Base-by-base conservation (phyloP, 768 basidiomycete genomes). In the Suillus placidus region DNA sequence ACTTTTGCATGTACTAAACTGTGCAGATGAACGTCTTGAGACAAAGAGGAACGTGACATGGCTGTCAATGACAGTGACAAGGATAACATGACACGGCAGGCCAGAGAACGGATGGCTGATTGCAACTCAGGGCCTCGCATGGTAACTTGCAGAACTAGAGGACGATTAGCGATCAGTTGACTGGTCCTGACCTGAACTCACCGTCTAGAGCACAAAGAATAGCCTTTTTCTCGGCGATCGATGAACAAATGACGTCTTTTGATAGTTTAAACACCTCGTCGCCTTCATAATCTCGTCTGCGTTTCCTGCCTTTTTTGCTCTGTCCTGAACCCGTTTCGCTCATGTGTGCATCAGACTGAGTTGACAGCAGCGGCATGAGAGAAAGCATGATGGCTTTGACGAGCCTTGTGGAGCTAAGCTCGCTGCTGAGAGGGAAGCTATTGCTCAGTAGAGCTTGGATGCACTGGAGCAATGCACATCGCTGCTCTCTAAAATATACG, bases 271-370 rank as follows among this genome's bases (percentile, higher is more conserved):
- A 87, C 6, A 90, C 78, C 70, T 90, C 91, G 62, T 92, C 92
- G 12, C 87, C 91, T 75, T 94, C 91, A 68, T 88, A 93, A 14
- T 83, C 88, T 26, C 87, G 84, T 23, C 84, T 82, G 55, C 89
- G 81, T 73, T 92, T 94, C 74, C 87, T 93, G 63, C 85, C 84
- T 70, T 86, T 88, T 72, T 81, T 87, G 16, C 71, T 79, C 70
- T 77, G 55, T 69, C 63, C 18, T 3, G 68, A 70, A 49, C 71
- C 66, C 18, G 65, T 42, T 14, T 69, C 75, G 32, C 63, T 54
- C 26, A 64, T 61, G 42, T 77, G 72, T 10, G 69, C 66, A 10
- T 81, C 80, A 4, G 80, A 65, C 32, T 80, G 76, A 6, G 75
- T 74, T 0, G 83, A 73, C 64, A 91, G 78, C 18, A 92, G 71